A percentile compares a stretch with the other conserved stretches of the same genome.
phyloP scores from a whole-genome alignment of 495 filamentous ascomycete species.

The Penicillium samsonianum region DNA sequence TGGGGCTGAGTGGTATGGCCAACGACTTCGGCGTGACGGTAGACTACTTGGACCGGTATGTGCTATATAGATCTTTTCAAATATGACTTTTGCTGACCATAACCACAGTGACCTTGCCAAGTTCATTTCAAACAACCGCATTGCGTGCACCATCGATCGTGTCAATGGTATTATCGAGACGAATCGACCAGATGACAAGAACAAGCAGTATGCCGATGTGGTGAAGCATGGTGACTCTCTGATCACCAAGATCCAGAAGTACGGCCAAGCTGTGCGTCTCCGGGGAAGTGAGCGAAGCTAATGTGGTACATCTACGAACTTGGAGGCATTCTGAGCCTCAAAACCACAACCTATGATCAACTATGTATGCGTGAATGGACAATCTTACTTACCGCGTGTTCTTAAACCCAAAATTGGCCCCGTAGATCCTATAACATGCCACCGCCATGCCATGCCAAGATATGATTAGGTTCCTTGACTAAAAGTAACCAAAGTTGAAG shows the following conservation, averaged over 20 bases:
- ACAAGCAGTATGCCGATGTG: constrained; percentile 97
- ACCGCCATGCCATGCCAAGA: not conserved
- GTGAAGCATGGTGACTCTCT: constrained; percentile 95
- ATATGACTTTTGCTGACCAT: constrained; percentile 13
- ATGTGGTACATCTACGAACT: constrained; percentile 13
- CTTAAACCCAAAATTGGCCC: not conserved
- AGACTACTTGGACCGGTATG: constrained; percentile 89
- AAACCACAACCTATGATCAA: constrained; percentile 10
- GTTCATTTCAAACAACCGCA: constrained; percentile 92
- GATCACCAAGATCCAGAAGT: constrained; percentile 99
- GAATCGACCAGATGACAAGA: constrained; percentile 95
- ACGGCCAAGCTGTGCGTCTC: constrained; percentile 91
- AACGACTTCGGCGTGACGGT: constrained; percentile 93
- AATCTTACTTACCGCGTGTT: not conserved
- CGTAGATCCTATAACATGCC: not conserved
- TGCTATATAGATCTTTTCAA: not conserved
- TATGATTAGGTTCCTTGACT: constrained; percentile 3
- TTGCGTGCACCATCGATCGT: constrained; percentile 95
- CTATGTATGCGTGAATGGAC: constrained; percentile 13
- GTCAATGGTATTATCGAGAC: constrained; percentile 98
- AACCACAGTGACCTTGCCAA: constrained; percentile 81
- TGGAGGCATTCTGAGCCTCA: constrained; percentile 6
- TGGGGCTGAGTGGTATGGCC: constrained; percentile 93
- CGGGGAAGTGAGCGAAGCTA: constrained; percentile 87
- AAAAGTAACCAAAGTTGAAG: not conserved